Base-by-base conservation (phyloP, 805 yeast genomes). In the Candida arabinofermentans region DNA sequence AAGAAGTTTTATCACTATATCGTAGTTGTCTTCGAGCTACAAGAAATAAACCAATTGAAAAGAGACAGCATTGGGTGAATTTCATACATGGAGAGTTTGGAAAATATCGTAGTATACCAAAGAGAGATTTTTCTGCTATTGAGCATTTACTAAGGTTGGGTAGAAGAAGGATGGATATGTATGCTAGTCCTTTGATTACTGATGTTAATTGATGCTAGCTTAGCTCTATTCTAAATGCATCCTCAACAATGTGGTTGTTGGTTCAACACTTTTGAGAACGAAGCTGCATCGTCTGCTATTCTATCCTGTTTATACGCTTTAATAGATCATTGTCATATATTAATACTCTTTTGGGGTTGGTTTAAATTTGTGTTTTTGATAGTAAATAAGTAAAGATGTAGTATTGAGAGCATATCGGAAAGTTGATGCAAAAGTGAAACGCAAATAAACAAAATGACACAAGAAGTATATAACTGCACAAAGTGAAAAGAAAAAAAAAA, bases 141-240 rank as follows among this genome's bases (percentile, higher is more conserved):
- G 98, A 90, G 59, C 89, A 90, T 62, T 69, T 91, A 29, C 62
- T 90, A 31, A 70, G 98, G 44, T 72, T 75, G 3, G 98, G 98
- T 4, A 70, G 75, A 47, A 79, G 81, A 55, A 70, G 84, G 54
- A 69, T 74, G 37, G 95, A 88, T 47, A 76, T 81, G 77, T 85
- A 81, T 51, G 76, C 83, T 50, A 75, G 79, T 48, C 79, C 86
- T 1, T 79, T 75, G 39, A 80, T 90, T 26, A 83, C 82, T 47
- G 85, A 87, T 53, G 82, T 87, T 26, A 72, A 69, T 49, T 66
- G 42, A 53, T 16, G 14, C 6, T 9, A 6, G 13, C 12, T n/a
- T 21, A 14, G 26, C 14, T 24, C n/a, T 13, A 6, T 5, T 26
- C 29, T 26, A 14, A 19, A 16, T 6, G 2, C 18, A 5, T 8